These are phyloP conservation scores for Pythium aphanidermatum DNA, from an alignment of 352 stramenopile species.

Conservation along the genomic window DNA sequence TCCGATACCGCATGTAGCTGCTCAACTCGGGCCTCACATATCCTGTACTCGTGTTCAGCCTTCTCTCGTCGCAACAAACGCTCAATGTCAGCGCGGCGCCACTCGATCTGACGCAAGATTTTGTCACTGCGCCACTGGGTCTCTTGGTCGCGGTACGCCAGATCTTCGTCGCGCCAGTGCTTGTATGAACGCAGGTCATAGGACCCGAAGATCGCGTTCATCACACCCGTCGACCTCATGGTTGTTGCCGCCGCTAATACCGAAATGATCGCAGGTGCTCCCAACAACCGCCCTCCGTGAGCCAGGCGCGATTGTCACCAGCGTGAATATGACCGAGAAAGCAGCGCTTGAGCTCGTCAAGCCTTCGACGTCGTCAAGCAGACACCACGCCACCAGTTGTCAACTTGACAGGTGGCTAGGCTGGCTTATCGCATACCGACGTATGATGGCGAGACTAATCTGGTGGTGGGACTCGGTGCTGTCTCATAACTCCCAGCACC, in stretches of 20 bases:
- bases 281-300: too few relatives aligned
- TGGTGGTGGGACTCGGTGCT: constrained; percentile 2
- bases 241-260: too few relatives aligned
- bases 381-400: too few relatives aligned
- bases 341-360: too few relatives aligned
- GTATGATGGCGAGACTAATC: constrained; percentile 2
- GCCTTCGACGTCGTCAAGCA: too few relatives aligned
- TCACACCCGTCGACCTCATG: constrained; percentile 42
- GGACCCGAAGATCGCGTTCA: constrained; percentile 69
- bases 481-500: neutral
- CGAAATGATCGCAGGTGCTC: too few relatives aligned
- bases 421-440: constrained; percentile 8
- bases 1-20: constrained; percentile 67
- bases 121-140: constrained; percentile 74
- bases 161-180: constrained; percentile 71
- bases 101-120: constrained; percentile 56
- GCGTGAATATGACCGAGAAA: too few relatives aligned
- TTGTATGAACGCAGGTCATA: constrained; percentile 74
- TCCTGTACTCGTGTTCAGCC: constrained; percentile 52
- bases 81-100: constrained; percentile 62
- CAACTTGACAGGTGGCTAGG: too few relatives aligned
- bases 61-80: constrained; percentile 52
- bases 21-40: constrained; percentile 58
- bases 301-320: too few relatives aligned
- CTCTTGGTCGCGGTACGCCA: constrained; percentile 57